Conservation (phyloP, 352 stramenopile species). For the Phytophthora ohioensis region DNA sequence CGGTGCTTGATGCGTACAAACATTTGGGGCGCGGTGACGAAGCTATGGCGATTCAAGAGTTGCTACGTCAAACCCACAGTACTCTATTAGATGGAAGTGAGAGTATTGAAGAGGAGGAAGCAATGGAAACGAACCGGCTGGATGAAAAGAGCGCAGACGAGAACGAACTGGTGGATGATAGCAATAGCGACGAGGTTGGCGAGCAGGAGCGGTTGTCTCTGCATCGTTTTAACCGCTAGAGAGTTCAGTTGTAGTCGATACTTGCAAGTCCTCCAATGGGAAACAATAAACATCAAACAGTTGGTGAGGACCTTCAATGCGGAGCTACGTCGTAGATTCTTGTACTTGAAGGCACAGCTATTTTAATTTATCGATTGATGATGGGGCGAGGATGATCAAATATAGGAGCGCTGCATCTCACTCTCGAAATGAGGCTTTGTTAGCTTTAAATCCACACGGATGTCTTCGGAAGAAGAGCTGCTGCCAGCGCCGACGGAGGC, state of each 20-base stretch:
- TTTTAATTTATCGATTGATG: slow-evolving; percentile 9
- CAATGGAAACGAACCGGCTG: slow-evolving; percentile 2
- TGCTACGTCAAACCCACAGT: slow-evolving; percentile 52
- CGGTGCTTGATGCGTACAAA: slow-evolving; percentile 60
- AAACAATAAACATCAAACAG: slow-evolving; percentile 30
- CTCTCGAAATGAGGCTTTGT: slow-evolving; percentile 21
- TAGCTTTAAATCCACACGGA: slow-evolving; percentile 15
- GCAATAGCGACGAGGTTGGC: slow-evolving; percentile 37
- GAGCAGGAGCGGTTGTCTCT: slow-evolving; percentile 28
- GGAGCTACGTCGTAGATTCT: too few relatives aligned
- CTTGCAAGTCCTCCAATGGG: slow-evolving; percentile 1
- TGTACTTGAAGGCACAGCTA: slow-evolving; percentile 10
- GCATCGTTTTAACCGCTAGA: slow-evolving; percentile 36
- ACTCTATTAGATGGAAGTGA: slow-evolving; percentile 33
- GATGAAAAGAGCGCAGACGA: slow-evolving; percentile 36
- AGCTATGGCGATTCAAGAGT: slow-evolving; percentile 62
- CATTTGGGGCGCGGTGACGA: slow-evolving; percentile 64
- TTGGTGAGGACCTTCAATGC: not conserved
- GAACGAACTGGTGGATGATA: slow-evolving; percentile 33
- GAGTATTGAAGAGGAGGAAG: not conserved
- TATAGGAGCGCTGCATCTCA: not conserved
- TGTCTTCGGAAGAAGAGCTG: slow-evolving; percentile 26
- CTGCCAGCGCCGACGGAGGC: slow-evolving; percentile 45
- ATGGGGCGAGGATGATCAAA: not conserved
- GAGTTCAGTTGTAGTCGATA: slow-evolving; percentile 16